These are phyloP conservation scores for Trichocladium antarcticum DNA, from an alignment of 495 filamentous ascomycete genomes.

Conservation along the genomic window DNA sequence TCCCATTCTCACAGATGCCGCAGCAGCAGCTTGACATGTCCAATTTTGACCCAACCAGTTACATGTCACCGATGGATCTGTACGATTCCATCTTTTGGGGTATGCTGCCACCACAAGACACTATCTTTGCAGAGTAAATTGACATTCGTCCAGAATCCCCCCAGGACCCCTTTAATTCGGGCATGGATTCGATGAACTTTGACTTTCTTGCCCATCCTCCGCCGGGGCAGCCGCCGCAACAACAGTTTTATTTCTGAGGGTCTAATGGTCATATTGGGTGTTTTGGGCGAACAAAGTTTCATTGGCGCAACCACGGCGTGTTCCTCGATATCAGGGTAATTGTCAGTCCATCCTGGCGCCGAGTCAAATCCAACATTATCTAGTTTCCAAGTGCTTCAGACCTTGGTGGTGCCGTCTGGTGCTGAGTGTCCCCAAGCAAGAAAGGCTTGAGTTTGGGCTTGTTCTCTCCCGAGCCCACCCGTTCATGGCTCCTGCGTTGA, in stretches of 20 bases:
- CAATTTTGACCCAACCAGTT: constrained; percentile 33
- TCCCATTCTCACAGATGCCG: constrained; percentile 10
- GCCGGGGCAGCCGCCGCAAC: constrained; percentile 37
- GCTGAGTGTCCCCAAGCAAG: too few species aligned
- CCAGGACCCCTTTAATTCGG: constrained; percentile 40
- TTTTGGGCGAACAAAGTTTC: too few species aligned
- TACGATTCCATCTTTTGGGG: constrained; percentile 51
- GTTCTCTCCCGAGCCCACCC: too few species aligned
- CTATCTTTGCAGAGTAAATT: too few species aligned
- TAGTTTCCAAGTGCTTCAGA: too few species aligned
- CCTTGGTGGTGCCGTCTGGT: too few species aligned
- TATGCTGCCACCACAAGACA: constrained; percentile 31
- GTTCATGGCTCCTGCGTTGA: too few species aligned
- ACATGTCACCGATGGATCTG: constrained; percentile 47
- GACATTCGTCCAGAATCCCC: constrained; percentile 30
- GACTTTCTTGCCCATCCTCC: constrained; percentile 41
- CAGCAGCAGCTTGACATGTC: constrained; percentile 31
- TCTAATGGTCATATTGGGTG: background rate
- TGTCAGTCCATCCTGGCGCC: too few species aligned
- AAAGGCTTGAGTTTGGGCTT: too few species aligned
- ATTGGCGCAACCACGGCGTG: too few species aligned
- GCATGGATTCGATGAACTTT: constrained; percentile 40
- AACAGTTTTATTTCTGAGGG: constrained; percentile 38
- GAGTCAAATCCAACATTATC: too few species aligned
- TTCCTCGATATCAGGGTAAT: too few species aligned